phyloP scores from a whole-genome alignment of 768 basidiomycete species.

The Boletus sp. region DNA sequence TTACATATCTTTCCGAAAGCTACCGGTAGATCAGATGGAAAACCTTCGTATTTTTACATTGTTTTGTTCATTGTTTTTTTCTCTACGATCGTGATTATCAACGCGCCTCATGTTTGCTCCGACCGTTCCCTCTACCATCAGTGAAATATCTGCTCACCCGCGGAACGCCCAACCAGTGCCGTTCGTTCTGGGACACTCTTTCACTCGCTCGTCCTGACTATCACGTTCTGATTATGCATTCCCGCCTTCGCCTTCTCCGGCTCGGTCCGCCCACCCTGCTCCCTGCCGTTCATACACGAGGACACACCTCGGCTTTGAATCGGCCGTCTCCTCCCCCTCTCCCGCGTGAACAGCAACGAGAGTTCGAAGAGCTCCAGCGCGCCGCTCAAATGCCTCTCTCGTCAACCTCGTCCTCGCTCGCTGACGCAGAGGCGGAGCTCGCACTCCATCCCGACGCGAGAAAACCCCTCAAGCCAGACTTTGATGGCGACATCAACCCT shows the following conservation, averaged over 20 bases:
- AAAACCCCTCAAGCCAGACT: slow-evolving; percentile 57
- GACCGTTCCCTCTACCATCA: too few species aligned
- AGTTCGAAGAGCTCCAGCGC: slow-evolving; percentile 82
- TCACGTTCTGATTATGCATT: too few species aligned
- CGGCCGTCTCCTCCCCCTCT: slow-evolving; percentile 76
- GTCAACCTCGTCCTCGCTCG: slow-evolving; percentile 6
- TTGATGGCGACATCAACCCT: slow-evolving; percentile 81
- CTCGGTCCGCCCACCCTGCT: not conserved
- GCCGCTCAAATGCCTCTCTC: slow-evolving; percentile 48
- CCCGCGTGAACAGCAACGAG: slow-evolving; percentile 71
- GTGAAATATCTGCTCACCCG: too few species aligned
- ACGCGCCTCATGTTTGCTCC: too few species aligned
- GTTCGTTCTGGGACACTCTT: too few species aligned
- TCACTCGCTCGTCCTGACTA: too few species aligned
- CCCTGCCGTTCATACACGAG: not conserved
- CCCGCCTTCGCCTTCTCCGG: not conserved
- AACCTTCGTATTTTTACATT: too few species aligned
- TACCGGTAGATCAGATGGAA: too few species aligned
- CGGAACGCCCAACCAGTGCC: too few species aligned
- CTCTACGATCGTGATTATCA: too few species aligned
- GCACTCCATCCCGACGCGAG: slow-evolving; percentile 71
- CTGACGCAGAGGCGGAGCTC: slow-evolving; percentile 41
- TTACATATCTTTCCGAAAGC: not conserved
- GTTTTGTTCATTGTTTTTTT: not conserved
- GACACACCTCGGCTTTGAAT: slow-evolving; percentile 38